phyloP scores from a whole-genome alignment of 345 rosid species.

The Corchorus olitorius region DNA sequence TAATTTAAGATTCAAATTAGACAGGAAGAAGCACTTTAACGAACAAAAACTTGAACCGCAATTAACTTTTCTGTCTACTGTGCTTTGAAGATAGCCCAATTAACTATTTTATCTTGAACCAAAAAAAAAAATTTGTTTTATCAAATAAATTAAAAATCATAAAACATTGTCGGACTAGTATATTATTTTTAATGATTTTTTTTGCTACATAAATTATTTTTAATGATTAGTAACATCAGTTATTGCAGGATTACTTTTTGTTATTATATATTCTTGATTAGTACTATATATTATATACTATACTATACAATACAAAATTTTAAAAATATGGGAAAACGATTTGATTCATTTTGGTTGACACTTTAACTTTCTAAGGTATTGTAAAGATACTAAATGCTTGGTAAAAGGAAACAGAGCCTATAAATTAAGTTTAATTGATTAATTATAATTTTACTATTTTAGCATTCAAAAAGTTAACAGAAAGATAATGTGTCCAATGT shows the following conservation, averaged over 20 bases:
- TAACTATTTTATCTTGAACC: too few relatives aligned
- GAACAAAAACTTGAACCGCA: too few relatives aligned
- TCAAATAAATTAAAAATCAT: too few relatives aligned
- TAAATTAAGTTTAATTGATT: neutral
- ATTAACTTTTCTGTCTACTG: too few relatives aligned
- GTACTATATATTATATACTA: neutral
- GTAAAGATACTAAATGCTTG: neutral
- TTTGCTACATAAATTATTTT: too few relatives aligned
- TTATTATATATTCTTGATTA: neutral
- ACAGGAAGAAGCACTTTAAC: too few relatives aligned
- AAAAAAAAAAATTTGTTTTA: too few relatives aligned
- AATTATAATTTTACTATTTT: neutral
- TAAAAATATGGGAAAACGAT: neutral
- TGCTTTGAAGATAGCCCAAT: too few relatives aligned
- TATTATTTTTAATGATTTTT: neutral
- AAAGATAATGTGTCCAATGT: neutral
- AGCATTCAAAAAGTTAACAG: neutral
- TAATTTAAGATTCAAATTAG: too few relatives aligned
- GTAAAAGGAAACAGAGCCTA: neutral
- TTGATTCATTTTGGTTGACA: neutral
- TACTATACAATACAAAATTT: neutral
- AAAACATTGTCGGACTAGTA: neutral
- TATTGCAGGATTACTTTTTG: neutral
- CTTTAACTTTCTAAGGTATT: too few relatives aligned
- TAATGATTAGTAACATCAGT: neutral